phyloP scores from a whole-genome alignment of 768 basidiomycete genomes.

The Wakefieldia striispora region DNA sequence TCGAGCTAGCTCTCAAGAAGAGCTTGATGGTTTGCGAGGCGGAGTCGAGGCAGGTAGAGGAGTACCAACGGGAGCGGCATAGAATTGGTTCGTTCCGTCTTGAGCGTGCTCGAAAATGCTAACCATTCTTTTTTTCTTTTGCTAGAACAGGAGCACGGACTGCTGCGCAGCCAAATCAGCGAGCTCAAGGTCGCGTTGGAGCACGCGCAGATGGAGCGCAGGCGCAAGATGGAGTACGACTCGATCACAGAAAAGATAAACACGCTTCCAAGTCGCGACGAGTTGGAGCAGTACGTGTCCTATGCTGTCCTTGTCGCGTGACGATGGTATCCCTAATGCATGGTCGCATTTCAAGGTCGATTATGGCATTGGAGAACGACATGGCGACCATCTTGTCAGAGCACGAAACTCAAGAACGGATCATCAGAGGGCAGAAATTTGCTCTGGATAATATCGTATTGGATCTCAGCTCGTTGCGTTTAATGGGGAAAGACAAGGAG shows the following conservation, averaged over 20 bases:
- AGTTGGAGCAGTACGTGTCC: constrained; percentile 68
- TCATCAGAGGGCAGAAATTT: constrained; percentile 63
- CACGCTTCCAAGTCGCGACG: constrained; percentile 69
- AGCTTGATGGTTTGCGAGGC: constrained; percentile 82
- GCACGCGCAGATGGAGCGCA: constrained; percentile 72
- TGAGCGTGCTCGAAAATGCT: not conserved
- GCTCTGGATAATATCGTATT: constrained; percentile 64
- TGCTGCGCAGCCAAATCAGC: constrained; percentile 66
- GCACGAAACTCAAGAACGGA: constrained; percentile 68
- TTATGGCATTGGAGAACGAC: constrained; percentile 69
- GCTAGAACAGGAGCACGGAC: constrained; percentile 69
- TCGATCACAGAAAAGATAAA: constrained; percentile 80
- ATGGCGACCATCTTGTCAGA: constrained; percentile 72
- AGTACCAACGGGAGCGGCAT: constrained; percentile 72
- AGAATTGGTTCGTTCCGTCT: constrained; percentile 58
- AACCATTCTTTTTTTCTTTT: not conserved
- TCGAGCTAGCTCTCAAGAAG: constrained; percentile 74
- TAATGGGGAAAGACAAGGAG: constrained; percentile 69
- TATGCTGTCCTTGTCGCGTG: not conserved
- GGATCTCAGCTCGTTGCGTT: constrained; percentile 58
- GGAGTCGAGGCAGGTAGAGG: constrained; percentile 80
- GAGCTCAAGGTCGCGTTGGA: constrained; percentile 75
- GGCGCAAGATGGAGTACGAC: constrained; percentile 86
- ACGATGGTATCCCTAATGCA: not conserved
- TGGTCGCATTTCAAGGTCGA: constrained; percentile 47